phyloP scores from a whole-genome alignment of 2,329 filamentous ascomycete genomes.

The Diaporthe nobilis region DNA sequence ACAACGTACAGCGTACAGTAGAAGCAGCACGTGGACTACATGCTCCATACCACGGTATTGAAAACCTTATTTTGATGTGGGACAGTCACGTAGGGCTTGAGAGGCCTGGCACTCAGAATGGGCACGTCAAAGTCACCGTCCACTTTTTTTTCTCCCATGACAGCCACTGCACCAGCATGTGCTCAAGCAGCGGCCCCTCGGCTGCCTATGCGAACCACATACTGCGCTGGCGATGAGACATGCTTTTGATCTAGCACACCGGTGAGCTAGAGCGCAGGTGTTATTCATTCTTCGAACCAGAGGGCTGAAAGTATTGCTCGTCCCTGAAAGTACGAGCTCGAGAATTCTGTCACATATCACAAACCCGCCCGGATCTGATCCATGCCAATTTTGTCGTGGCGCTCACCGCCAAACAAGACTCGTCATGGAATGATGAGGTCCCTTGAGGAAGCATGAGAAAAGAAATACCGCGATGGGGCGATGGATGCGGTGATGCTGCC shows the following conservation, averaged over 20 bases:
- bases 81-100: not conserved
- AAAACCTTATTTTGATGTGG: conserved; percentile 28
- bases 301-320: conserved; percentile 20
- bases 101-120: not conserved
- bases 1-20: conserved; percentile 10
- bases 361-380: conserved; percentile 18
- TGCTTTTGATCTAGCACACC: conserved; percentile 13
- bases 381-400: conserved; percentile 14
- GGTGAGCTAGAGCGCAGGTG: conserved; percentile 14
- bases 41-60: conserved; percentile 6
- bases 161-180: not conserved
- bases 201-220: not conserved
- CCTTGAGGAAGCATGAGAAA: not conserved
- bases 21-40: conserved; percentile 19
- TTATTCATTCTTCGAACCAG: conserved; percentile 15
- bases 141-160: not conserved
- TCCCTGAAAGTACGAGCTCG: conserved; percentile 3
- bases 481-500: not conserved
- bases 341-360: conserved; percentile 32
- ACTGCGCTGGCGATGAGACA: conserved; percentile 20
- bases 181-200: not conserved
- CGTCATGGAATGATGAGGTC: conserved; percentile 9
- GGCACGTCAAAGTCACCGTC: not conserved
- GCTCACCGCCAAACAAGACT: conserved; percentile 32
- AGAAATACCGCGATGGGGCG: conserved; percentile 10